These are phyloP conservation scores for Drosera capensis DNA, from an alignment of 148 eudicot species.

Conservation along the genomic window DNA sequence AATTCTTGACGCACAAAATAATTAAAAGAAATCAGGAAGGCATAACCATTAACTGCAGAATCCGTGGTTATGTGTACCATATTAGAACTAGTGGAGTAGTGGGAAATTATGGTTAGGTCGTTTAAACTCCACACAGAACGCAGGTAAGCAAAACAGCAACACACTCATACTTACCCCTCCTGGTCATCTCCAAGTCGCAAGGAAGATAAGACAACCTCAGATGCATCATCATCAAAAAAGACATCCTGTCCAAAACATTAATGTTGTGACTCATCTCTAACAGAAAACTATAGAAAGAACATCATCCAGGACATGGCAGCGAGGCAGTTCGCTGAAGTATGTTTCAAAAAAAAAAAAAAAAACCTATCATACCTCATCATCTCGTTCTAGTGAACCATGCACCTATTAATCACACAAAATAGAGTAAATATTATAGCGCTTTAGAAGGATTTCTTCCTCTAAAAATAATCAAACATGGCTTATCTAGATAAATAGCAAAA, in stretches of 20 bases:
- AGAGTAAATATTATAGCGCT: background rate
- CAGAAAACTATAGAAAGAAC: too few species aligned
- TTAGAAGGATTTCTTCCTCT: too few species aligned
- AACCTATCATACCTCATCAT: constrained; percentile 65
- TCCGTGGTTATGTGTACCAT: too few species aligned
- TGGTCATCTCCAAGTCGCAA: constrained; percentile 84
- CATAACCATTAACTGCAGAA: too few species aligned
- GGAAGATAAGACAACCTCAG: constrained; percentile 94
- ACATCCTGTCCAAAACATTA: constrained; percentile 53
- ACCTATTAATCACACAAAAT: constrained; percentile 26
- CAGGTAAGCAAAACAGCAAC: too few species aligned
- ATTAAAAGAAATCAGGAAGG: background rate
- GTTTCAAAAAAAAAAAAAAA: too few species aligned
- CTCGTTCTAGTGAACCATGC: constrained; percentile 75
- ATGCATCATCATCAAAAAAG: constrained; percentile 92
- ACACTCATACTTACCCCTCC: constrained; percentile 33
- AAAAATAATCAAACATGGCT: too few species aligned
- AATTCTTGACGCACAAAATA: too few species aligned
- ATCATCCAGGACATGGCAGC: background rate
- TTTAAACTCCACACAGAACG: too few species aligned
- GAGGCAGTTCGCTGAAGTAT: too few species aligned
- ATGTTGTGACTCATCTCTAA: background rate
- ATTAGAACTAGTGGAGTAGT: background rate
- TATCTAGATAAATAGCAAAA: too few species aligned
- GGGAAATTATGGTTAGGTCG: too few species aligned